Evolutionary conservation across 495 filamentous ascomycete species (phyloP).

Genomic region (Chaetomidium leptoderma): DNA sequence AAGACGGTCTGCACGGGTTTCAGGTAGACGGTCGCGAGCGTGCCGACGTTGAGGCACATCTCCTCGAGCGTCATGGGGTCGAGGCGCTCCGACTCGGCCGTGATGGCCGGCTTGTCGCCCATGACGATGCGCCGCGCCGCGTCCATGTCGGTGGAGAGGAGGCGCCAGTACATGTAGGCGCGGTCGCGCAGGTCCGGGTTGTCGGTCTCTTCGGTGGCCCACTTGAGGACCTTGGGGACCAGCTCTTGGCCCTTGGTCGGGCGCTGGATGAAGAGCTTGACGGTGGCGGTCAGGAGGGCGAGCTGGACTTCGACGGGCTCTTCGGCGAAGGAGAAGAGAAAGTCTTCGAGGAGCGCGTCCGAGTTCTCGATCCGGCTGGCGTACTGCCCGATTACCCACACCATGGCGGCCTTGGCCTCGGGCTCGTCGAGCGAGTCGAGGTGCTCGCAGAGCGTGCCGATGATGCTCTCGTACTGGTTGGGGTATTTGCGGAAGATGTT

Average conservation of each 20-base stretch:
- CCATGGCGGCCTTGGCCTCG: constrained; percentile 99
- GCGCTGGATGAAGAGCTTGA: constrained; percentile 96
- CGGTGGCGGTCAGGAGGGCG: constrained; percentile 89
- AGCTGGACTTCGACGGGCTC: constrained; percentile 94
- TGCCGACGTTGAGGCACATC: constrained; percentile 94
- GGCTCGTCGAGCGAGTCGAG: constrained; percentile 96
- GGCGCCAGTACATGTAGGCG: constrained; percentile 99
- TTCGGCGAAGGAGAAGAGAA: constrained; percentile 86
- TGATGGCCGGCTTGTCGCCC: constrained; percentile 96
- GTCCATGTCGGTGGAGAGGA: constrained; percentile 89
- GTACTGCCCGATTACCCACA: constrained; percentile 99
- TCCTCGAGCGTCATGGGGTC: constrained; percentile 91
- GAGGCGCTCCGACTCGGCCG: constrained; percentile 90
- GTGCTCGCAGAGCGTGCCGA: constrained; percentile 90
- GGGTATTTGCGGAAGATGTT: constrained; percentile 99
- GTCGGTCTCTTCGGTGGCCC: constrained; percentile 98
- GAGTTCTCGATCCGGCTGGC: constrained; percentile 95
- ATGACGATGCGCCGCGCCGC: constrained; percentile 86
- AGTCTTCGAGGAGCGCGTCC: constrained; percentile 89
- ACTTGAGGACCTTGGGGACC: constrained; percentile 93
- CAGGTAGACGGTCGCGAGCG: constrained; percentile 92
- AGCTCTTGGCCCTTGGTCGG: constrained; percentile 92
- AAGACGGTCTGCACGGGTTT: constrained; percentile 99
- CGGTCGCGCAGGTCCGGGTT: constrained; percentile 94
- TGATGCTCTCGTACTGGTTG: constrained; percentile 97